Conservation (phyloP, 1,284 basidiomycete species). For the Rhodotorula glutinis region DNA sequence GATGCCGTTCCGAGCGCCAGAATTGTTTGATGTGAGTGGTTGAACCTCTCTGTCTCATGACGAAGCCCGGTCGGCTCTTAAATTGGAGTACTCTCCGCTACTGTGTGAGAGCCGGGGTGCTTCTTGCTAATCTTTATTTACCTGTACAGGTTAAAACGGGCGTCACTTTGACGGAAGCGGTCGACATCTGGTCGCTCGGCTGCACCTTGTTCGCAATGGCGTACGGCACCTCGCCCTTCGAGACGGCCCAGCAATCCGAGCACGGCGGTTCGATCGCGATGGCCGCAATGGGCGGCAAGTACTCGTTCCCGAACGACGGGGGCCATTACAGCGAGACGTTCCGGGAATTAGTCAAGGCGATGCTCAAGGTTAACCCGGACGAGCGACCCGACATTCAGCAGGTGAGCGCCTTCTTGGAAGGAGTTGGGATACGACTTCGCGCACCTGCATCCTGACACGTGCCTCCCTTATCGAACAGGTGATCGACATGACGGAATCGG, state of each 20-base stretch:
- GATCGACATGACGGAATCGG: conserved; percentile 51
- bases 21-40: conserved; percentile 68
- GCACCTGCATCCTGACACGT: background rate
- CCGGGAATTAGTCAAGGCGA: conserved; percentile 72
- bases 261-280: conserved; percentile 90
- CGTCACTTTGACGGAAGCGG: conserved; percentile 79
- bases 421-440: rapidly evolving
- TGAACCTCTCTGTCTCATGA: background rate
- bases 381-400: conserved; percentile 78
- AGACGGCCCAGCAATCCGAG: conserved; percentile 77
- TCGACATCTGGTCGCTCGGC: conserved; percentile 94
- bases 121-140: no score
- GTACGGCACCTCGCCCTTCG: conserved; percentile 75
- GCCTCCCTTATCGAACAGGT: conserved; percentile 54
- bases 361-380: conserved; percentile 74
- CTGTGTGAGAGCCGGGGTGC: background rate
- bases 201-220: conserved; percentile 87
- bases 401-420: conserved; percentile 51
- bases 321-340: conserved; percentile 72
- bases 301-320: conserved; percentile 67
- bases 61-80: background rate
- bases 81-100: no score
- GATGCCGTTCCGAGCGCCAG: conserved; percentile 93
- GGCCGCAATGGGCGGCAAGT: conserved; percentile 86
- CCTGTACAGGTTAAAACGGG: conserved; percentile 72